Conservation (phyloP, 495 filamentous ascomycete genomes). For the Emericellopsis terricola region DNA sequence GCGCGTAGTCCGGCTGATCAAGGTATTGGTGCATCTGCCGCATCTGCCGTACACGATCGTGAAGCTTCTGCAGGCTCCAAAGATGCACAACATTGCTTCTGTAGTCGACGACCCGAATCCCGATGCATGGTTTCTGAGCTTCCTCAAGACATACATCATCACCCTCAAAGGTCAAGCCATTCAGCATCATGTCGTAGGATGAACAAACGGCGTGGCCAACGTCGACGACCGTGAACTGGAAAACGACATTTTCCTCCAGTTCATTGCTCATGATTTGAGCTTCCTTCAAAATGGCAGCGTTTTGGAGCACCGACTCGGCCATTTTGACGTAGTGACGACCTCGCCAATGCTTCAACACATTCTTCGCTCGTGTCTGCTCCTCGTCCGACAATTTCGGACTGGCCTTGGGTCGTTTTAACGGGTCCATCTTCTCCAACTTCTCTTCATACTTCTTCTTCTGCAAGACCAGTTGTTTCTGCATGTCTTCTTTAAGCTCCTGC, state of each 20-base stretch:
- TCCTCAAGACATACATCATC: conserved; percentile 72
- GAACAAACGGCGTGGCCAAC: conserved; percentile 76
- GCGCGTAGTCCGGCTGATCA: conserved; percentile 82
- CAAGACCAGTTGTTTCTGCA: conserved; percentile 57
- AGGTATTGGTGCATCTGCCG: conserved; percentile 93
- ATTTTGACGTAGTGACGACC: conserved; percentile 78
- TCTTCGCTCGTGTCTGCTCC: conserved; percentile 52
- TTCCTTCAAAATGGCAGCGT: conserved; percentile 79
- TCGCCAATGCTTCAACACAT: conserved; percentile 56
- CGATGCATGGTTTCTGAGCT: conserved; percentile 77
- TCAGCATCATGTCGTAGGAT: conserved; percentile 89
- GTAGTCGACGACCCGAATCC: conserved; percentile 82
- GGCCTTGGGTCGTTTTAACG: conserved; percentile 27
- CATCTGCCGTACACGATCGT: conserved; percentile 76
- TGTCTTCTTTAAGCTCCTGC: conserved; percentile 62
- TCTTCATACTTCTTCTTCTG: conserved; percentile 64
- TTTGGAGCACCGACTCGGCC: conserved; percentile 81
- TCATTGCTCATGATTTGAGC: conserved; percentile 96
- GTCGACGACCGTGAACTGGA: conserved; percentile 88
- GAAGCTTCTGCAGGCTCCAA: conserved; percentile 88
- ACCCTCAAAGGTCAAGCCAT: conserved; percentile 73
- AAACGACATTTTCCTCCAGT: conserved; percentile 84
- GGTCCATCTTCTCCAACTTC: conserved; percentile 30
- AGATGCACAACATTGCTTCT: conserved; percentile 71
- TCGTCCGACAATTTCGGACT: conserved; percentile 47